phyloP scores from a whole-genome alignment of 805 yeast genomes.

The Jamesozyma gamospora region DNA sequence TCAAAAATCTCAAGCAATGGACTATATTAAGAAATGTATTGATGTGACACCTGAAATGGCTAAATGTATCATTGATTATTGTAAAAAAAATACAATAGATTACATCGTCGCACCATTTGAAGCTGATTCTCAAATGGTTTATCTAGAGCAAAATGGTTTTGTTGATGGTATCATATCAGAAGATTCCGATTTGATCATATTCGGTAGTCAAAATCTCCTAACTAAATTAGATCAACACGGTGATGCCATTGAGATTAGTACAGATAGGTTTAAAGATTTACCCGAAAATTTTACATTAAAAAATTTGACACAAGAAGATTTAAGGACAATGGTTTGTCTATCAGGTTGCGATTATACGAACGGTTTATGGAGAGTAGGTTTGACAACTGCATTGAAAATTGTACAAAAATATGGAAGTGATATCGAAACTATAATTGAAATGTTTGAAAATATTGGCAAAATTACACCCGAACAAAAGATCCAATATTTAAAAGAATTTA shows the following conservation, averaged over 20 bases:
- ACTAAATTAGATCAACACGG: slow-evolving; percentile 69
- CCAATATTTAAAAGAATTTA: slow-evolving; percentile 36
- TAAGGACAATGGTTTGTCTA: slow-evolving; percentile 65
- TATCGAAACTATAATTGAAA: slow-evolving; percentile 12
- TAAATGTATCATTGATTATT: slow-evolving; percentile 60
- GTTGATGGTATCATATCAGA: slow-evolving; percentile 84
- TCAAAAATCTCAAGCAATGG: slow-evolving; percentile 46
- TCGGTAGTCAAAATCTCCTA: slow-evolving; percentile 66
- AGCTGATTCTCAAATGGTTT: slow-evolving; percentile 94
- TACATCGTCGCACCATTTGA: slow-evolving; percentile 94
- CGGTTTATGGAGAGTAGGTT: slow-evolving; percentile 73
- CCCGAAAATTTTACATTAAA: slow-evolving; percentile 38
- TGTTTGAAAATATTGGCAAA: slow-evolving; percentile 37
- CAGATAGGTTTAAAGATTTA: slow-evolving; percentile 41
- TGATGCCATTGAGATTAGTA: slow-evolving; percentile 53
- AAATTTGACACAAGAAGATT: slow-evolving; percentile 38
- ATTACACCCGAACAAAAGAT: slow-evolving; percentile 28
- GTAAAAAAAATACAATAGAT: slow-evolving; percentile 46
- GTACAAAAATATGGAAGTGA: slow-evolving; percentile 28
- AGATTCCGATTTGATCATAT: slow-evolving; percentile 82
- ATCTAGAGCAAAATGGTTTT: slow-evolving; percentile 57
- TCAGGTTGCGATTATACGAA: slow-evolving; percentile 92
- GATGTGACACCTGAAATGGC: slow-evolving; percentile 88
- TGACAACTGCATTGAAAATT: slow-evolving; percentile 57
- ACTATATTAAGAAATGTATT: slow-evolving; percentile 61